Evolutionary conservation across 2,329 filamentous ascomycete genomes (phyloP).

Genomic region (Epicoccum nigrum): DNA sequence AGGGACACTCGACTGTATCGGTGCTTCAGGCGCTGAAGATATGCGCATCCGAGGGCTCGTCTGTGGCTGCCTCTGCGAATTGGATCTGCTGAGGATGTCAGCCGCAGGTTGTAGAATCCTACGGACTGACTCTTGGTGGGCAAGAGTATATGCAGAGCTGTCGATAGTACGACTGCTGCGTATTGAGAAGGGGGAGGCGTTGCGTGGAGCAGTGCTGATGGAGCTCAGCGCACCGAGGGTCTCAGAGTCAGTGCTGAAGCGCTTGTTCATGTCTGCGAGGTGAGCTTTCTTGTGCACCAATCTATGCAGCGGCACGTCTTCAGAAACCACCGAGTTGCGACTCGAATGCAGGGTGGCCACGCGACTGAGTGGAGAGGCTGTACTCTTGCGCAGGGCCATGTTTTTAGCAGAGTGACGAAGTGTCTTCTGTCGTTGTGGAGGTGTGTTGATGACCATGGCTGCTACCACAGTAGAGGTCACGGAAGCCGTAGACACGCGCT

Average conservation of each 20-base stretch:
- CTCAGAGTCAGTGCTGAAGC: slow-evolving; percentile 40
- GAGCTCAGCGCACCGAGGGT: slow-evolving; percentile 19
- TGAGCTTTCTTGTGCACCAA: slow-evolving; percentile 58
- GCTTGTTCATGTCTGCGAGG: slow-evolving; percentile 53
- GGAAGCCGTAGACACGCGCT: slow-evolving; percentile 58
- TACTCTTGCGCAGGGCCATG: slow-evolving; percentile 55
- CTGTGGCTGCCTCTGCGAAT: slow-evolving; percentile 26
- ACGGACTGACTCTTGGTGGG: slow-evolving; percentile 41
- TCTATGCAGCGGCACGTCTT: slow-evolving; percentile 54
- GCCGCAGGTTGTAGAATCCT: slow-evolving; percentile 43
- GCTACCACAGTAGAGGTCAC: slow-evolving; percentile 61
- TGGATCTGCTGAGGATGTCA: slow-evolving; percentile 42
- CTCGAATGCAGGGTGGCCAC: slow-evolving; percentile 53
- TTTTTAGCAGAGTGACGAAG: slow-evolving; percentile 63
- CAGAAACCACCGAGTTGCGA: slow-evolving; percentile 53
- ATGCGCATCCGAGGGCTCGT: slow-evolving; percentile 37
- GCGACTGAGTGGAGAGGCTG: slow-evolving; percentile 41
- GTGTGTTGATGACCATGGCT: slow-evolving; percentile 60
- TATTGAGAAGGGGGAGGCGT: slow-evolving; percentile 38
- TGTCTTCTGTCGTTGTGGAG: slow-evolving; percentile 52
- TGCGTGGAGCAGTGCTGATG: slow-evolving; percentile 29
- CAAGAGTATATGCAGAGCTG: slow-evolving; percentile 37
- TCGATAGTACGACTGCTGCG: slow-evolving; percentile 34
- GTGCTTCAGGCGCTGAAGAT: slow-evolving; percentile 43
- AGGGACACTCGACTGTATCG: slow-evolving; percentile 3